phyloP scores from a whole-genome alignment of 345 rosid species.

The Ailanthus altissimus region DNA sequence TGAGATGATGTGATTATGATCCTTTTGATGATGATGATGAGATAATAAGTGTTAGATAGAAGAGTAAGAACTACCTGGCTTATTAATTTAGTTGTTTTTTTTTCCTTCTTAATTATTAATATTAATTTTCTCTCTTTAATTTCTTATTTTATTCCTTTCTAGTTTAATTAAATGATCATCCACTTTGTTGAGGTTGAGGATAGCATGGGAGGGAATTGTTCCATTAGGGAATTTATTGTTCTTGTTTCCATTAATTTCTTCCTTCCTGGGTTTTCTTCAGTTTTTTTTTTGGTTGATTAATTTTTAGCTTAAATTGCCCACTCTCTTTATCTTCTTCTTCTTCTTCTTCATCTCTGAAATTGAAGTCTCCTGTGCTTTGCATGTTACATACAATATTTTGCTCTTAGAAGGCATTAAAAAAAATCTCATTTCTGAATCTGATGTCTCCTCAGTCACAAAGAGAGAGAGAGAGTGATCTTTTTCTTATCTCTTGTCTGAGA shows the following conservation, averaged over 20 bases:
- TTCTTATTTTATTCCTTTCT: constrained; percentile 21
- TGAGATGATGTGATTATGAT: not conserved
- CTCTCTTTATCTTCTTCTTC: not conserved
- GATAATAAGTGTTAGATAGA: constrained; percentile 35
- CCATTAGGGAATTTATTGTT: constrained; percentile 28
- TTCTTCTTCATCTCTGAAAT: not conserved
- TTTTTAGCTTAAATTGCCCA: not conserved
- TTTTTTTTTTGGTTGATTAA: not conserved
- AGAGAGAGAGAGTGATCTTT: not conserved
- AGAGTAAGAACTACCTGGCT: constrained; percentile 26
- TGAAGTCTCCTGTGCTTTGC: too few relatives aligned
- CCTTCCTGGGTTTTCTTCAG: not conserved
- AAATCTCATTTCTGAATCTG: constrained; percentile 5
- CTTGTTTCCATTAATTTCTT: constrained; percentile 4
- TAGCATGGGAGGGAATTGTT: constrained; percentile 36
- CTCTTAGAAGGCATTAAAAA: too few relatives aligned
- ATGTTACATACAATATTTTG: too few relatives aligned
- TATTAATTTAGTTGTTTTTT: constrained; percentile 23
- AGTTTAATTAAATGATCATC: constrained; percentile 36
- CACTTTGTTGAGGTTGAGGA: constrained; percentile 28
- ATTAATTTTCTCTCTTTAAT: constrained; percentile 3
- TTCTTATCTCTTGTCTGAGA: constrained; percentile 38
- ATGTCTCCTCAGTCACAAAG: constrained; percentile 11
- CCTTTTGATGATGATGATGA: constrained; percentile 5
- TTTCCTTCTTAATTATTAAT: not conserved